Conservation (phyloP, 1,139 yeast species). For the Lodderomyces margitis region DNA sequence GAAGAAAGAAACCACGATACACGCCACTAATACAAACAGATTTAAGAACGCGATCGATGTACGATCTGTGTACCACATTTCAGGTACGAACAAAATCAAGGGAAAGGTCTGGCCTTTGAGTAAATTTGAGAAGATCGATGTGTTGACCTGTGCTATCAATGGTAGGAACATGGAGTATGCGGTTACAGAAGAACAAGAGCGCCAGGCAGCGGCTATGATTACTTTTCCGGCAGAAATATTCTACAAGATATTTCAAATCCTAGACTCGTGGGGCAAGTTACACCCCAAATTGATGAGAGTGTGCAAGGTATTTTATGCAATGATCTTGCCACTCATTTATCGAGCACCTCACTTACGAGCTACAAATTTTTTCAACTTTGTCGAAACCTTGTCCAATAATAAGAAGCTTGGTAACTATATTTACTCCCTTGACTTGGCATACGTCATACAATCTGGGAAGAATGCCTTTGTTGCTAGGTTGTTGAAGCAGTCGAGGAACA, state of each 20-base stretch:
- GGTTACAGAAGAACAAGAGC: slow-evolving; percentile 15
- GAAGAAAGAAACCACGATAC: slow-evolving; percentile 15
- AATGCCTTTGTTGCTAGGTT: slow-evolving; percentile 85
- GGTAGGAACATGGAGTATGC: slow-evolving; percentile 19
- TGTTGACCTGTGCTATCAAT: slow-evolving; percentile 33
- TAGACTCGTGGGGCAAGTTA: slow-evolving; percentile 33
- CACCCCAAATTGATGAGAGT: slow-evolving; percentile 58
- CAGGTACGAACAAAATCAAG: slow-evolving; percentile 18
- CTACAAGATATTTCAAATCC: slow-evolving; percentile 45
- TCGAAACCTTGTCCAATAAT: slow-evolving; percentile 58
- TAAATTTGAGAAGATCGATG: slow-evolving; percentile 47
- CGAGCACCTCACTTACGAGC: slow-evolving; percentile 60
- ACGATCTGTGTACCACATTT: slow-evolving; percentile 37
- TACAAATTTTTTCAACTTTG: slow-evolving; percentile 68
- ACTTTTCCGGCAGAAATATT: slow-evolving; percentile 62
- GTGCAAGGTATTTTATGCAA: slow-evolving; percentile 56
- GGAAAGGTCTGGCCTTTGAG: slow-evolving; percentile 44
- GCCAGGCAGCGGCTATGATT: slow-evolving; percentile 20
- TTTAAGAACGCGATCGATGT: slow-evolving; percentile 32
- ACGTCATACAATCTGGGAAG: slow-evolving; percentile 87
- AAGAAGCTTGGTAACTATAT: slow-evolving; percentile 46
- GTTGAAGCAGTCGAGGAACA: slow-evolving; percentile 67
- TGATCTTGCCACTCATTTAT: slow-evolving; percentile 65
- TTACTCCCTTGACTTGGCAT: slow-evolving; percentile 62
- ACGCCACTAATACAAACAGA: slow-evolving; percentile 25